Evolutionary conservation across 164 flowering plant genomes (phyloP).

Genomic region (Vitis rupestris): DNA sequence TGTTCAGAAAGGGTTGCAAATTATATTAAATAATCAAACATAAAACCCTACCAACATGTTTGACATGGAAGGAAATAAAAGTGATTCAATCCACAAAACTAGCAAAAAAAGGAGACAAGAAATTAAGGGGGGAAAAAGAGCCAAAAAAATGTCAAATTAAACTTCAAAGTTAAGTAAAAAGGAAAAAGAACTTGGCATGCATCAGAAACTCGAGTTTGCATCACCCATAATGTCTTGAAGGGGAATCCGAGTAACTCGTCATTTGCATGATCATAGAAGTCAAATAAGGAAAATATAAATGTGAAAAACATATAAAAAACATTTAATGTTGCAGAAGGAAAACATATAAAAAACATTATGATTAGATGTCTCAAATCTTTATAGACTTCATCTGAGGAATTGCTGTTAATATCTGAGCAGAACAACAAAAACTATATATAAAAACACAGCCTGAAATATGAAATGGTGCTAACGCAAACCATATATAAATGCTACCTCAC

Average conservation of each 20-base stretch:
- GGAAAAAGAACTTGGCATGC: slow-evolving; percentile 13
- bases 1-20: neutral
- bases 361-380: neutral
- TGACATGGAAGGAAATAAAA: too few relatives aligned
- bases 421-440: neutral
- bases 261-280: slow-evolving; percentile 26
- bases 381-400: too few relatives aligned
- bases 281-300: too few relatives aligned
- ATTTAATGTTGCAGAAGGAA: neutral
- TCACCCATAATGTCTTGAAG: slow-evolving; percentile 81
- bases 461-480: too few relatives aligned
- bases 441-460: too few relatives aligned
- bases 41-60: too few relatives aligned
- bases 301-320: neutral
- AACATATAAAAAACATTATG: neutral
- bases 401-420: too few relatives aligned
- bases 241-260: slow-evolving; percentile 90
- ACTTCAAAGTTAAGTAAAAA: neutral
- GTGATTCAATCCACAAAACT: neutral
- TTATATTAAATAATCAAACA: neutral
- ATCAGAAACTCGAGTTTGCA: slow-evolving; percentile 70
- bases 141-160: neutral
- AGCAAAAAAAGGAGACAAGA: neutral
- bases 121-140: neutral
- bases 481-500: too few relatives aligned